Evolutionary conservation across 805 yeast species (phyloP).

Genomic region (Starmerella sirachaensis): DNA sequence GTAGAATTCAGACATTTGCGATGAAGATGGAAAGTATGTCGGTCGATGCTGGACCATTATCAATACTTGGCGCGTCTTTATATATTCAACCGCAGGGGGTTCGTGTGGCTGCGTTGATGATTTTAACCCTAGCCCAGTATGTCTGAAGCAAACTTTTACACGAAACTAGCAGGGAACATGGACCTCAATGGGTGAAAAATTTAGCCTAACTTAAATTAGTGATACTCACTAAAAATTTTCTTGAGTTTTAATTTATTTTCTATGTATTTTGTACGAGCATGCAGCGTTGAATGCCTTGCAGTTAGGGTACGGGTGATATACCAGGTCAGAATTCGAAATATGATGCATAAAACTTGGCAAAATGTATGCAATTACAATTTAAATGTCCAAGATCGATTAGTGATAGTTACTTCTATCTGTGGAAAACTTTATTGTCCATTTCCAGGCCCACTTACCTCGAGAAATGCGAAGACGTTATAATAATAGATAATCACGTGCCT

Average conservation of each 20-base stretch:
- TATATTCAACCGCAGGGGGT: too few species aligned
- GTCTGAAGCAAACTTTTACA: too few species aligned
- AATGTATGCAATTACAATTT: conserved; percentile 1
- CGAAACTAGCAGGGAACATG: too few species aligned
- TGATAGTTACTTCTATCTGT: background rate
- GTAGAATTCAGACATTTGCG: conserved; percentile 22
- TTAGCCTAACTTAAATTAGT: background rate
- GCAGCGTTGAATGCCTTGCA: background rate
- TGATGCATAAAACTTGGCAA: background rate
- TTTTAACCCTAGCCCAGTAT: too few species aligned
- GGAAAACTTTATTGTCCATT: background rate
- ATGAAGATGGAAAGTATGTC: too few species aligned
- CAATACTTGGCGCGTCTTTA: too few species aligned
- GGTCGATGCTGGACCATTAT: too few species aligned
- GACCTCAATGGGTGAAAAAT: background rate
- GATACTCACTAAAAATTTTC: background rate
- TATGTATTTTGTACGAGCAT: background rate
- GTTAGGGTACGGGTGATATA: conserved; percentile 1
- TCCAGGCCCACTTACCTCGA: background rate
- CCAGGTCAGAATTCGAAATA: background rate
- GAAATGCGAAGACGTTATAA: too few species aligned
- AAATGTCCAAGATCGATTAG: conserved; percentile 2
- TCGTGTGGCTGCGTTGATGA: too few species aligned
- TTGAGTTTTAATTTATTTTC: background rate
- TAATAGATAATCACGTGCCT: too few species aligned